These are phyloP conservation scores for Rhododendron mucronatum DNA, from an alignment of 148 eudicot genomes.

Conservation along the genomic window DNA sequence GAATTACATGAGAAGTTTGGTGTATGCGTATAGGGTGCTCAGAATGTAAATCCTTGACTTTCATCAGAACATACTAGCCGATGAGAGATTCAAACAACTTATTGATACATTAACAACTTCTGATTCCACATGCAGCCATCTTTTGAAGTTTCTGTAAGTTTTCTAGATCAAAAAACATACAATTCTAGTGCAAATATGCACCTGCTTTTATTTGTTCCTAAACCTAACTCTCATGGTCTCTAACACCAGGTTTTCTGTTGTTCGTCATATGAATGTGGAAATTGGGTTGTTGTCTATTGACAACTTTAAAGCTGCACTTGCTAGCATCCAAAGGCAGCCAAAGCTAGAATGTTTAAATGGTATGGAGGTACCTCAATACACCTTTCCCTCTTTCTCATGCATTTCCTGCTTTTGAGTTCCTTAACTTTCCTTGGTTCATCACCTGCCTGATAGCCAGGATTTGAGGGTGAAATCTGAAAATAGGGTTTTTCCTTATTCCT, in stretches of 20 bases:
- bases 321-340: conserved; percentile 55
- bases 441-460: background rate
- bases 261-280: conserved; percentile 61
- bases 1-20: background rate
- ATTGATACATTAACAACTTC: conserved; percentile 41
- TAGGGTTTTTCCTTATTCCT: too few relatives aligned
- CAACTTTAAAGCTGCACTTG: conserved; percentile 61
- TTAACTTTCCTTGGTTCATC: background rate
- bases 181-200: background rate
- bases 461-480: too few relatives aligned
- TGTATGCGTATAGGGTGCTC: background rate
- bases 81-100: conserved; percentile 54
- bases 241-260: conserved; percentile 57
- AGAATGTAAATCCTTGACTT: conserved; percentile 42
- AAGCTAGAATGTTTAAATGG: conserved; percentile 78
- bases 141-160: conserved; percentile 83
- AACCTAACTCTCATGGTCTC: background rate
- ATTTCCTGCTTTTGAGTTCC: background rate
- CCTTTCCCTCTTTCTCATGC: background rate
- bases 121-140: conserved; percentile 70
- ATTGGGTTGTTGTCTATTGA: conserved; percentile 56
- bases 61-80: conserved; percentile 53
- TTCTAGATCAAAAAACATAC: background rate
- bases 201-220: conserved; percentile 1
- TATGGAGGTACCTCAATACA: conserved; percentile 10